phyloP scores from a whole-genome alignment of 1,284 basidiomycete species.

The Pholiota adiposa region DNA sequence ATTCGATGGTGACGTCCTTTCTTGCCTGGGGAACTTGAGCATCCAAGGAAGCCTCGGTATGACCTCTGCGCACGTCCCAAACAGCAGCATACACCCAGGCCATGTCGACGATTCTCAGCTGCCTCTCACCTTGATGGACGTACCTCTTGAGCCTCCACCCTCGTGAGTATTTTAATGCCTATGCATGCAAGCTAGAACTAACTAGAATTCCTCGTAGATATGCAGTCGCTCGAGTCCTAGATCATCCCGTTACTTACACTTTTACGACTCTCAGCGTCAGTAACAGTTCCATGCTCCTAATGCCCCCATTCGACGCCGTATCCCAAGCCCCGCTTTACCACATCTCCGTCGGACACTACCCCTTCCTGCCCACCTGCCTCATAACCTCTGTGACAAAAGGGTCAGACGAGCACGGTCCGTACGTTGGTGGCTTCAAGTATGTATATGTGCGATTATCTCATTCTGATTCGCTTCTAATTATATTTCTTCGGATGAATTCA shows the following conservation, averaged over 20 bases:
- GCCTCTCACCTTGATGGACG: background rate
- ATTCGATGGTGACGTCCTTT: background rate
- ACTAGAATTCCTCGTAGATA: background rate
- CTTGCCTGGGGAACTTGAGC: background rate
- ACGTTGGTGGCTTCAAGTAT: slow-evolving; percentile 45
- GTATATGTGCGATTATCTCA: slow-evolving; percentile 8
- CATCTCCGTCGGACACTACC: slow-evolving; percentile 40
- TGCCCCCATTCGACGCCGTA: slow-evolving; percentile 27
- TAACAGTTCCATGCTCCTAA: slow-evolving; percentile 30
- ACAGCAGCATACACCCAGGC: background rate
- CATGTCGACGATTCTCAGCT: background rate
- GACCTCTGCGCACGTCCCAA: background rate
- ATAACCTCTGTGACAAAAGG: slow-evolving; percentile 40
- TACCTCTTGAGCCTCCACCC: background rate
- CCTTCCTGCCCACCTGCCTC: slow-evolving; percentile 39
- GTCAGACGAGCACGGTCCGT: slow-evolving; percentile 33
- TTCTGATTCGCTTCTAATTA: background rate
- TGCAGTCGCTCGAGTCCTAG: slow-evolving; percentile 12
- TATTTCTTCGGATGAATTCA: background rate
- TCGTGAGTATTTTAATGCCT: background rate
- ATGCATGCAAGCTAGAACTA: background rate
- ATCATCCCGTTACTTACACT: slow-evolving; percentile 28
- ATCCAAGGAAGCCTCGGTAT: background rate
- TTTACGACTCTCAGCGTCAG: slow-evolving; percentile 31
- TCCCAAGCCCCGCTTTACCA: slow-evolving; percentile 37